Conservation (phyloP, 148 eudicot species). For the Chenopodium formosanum region DNA sequence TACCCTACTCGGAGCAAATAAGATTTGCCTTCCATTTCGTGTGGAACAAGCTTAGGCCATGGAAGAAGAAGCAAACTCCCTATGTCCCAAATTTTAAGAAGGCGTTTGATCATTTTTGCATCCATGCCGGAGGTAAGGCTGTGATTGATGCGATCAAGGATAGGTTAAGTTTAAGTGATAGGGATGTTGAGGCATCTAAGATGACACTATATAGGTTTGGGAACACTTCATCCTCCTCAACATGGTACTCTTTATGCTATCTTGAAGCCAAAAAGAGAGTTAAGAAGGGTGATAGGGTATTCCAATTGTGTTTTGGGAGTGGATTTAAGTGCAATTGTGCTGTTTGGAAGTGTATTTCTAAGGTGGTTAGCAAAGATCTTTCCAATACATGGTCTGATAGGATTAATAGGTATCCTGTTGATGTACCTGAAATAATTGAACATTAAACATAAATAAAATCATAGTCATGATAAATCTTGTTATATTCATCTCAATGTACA, state of each 20-base stretch:
- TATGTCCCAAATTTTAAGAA: slow-evolving; percentile 43
- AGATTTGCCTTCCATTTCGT: slow-evolving; percentile 18
- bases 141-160: slow-evolving; percentile 40
- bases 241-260: slow-evolving; percentile 48
- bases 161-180: slow-evolving; percentile 27
- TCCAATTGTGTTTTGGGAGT: slow-evolving; percentile 46
- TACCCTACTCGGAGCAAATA: slow-evolving; percentile 48
- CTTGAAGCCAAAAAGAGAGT: slow-evolving; percentile 46
- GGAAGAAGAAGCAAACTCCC: slow-evolving; percentile 21
- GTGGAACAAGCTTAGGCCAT: slow-evolving; percentile 24
- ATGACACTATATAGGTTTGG: slow-evolving; percentile 46
- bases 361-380: slow-evolving; percentile 1
- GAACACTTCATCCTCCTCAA: slow-evolving; percentile 51
- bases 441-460: slow-evolving; percentile 20
- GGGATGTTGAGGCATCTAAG: slow-evolving; percentile 41
- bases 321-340: slow-evolving; percentile 57
- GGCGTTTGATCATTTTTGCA: slow-evolving; percentile 43
- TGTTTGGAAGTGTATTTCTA: slow-evolving; percentile 44
- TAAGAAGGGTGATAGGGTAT: slow-evolving; percentile 40
- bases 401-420: slow-evolving; percentile 38
- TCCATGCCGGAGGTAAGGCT: slow-evolving; percentile 50
- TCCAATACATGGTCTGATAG: slow-evolving; percentile 44
- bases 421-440: slow-evolving; percentile 38
- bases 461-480: no score
- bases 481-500: no score